Conservation (phyloP, 163 green algal genomes). For the Botryococcus braunii region DNA sequence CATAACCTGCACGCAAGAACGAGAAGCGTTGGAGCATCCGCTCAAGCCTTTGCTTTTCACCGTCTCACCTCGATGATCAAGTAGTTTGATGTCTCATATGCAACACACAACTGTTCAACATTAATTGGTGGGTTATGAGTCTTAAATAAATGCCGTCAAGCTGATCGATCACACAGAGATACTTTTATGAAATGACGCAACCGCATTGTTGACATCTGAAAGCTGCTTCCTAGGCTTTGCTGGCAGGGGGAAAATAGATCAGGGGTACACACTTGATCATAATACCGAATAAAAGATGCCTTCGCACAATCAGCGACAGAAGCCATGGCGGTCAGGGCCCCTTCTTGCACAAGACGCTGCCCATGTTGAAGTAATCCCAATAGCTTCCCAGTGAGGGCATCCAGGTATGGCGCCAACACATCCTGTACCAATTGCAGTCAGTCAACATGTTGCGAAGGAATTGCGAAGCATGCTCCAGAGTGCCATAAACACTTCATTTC, state of each 20-base stretch:
- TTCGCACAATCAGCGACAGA: slow-evolving; percentile 85
- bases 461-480: too few species aligned
- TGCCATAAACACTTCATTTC: too few species aligned
- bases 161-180: too few species aligned
- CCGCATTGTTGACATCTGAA: too few species aligned
- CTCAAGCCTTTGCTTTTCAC: not conserved
- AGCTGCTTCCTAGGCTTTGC: too few species aligned
- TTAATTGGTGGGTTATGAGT: too few species aligned
- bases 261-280: slow-evolving; percentile 43
- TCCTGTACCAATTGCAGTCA: slow-evolving; percentile 42
- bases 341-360: slow-evolving; percentile 67
- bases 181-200: too few species aligned
- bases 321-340: slow-evolving; percentile 89
- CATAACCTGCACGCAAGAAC: slow-evolving; percentile 55
- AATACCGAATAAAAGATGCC: slow-evolving; percentile 89
- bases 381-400: slow-evolving; percentile 83
- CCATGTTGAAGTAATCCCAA: slow-evolving; percentile 77
- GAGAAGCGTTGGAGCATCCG: not conserved
- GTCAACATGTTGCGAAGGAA: too few species aligned
- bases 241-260: not conserved
- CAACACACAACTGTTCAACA: too few species aligned
- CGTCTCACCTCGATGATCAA: not conserved
- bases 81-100: too few species aligned
- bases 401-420: slow-evolving; percentile 83
- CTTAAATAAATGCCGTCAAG: too few species aligned